Percentiles rank a stretch among this genome's conserved stretches.
phyloP scores from a whole-genome alignment of 140 eudicot species.

The Oenanthe javanica region DNA sequence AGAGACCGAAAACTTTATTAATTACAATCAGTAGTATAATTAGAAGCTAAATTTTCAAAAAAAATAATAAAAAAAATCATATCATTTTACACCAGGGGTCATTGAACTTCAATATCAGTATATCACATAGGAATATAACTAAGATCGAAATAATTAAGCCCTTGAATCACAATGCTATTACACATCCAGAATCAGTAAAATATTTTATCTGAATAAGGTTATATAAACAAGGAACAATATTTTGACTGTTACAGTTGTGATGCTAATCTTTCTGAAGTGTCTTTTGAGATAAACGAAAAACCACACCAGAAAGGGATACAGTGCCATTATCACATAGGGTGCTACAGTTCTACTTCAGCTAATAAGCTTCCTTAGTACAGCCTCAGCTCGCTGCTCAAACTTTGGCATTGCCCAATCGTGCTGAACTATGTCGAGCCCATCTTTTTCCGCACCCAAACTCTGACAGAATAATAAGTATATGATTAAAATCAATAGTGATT shows the following conservation, averaged over 20 bases:
- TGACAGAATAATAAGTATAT: conserved; percentile 16
- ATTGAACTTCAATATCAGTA: background rate
- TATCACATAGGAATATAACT: background rate
- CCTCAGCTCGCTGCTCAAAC: conserved; percentile 92
- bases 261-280: background rate
- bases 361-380: conserved; percentile 68
- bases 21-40: background rate
- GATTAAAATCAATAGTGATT: background rate
- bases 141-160: background rate
- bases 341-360: conserved; percentile 2
- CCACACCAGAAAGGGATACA: background rate
- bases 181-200: background rate
- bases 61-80: background rate
- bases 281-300: background rate
- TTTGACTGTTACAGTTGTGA: background rate
- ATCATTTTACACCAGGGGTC: background rate
- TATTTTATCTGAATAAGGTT: too few species aligned
- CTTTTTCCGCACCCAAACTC: conserved; percentile 96
- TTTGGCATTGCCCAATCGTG: conserved; percentile 96
- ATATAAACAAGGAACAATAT: background rate
- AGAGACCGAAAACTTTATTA: background rate
- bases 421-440: conserved; percentile 73
- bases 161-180: background rate
- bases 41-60: background rate
- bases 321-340: background rate